Conservation (phyloP, 345 rosid genomes). For the Diplotaxis tenuifolia region DNA sequence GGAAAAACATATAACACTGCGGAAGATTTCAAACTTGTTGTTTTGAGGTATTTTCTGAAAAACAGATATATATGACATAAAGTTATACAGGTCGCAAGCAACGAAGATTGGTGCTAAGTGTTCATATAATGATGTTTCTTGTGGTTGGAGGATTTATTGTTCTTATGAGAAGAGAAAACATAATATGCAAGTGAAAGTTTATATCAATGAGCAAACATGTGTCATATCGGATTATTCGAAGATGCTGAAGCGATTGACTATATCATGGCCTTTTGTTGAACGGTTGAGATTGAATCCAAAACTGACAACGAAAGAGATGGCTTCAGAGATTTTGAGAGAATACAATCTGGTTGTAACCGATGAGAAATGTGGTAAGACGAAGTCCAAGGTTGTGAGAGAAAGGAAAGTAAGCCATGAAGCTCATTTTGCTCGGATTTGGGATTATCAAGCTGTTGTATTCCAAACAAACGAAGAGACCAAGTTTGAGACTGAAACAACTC, state of each 20-base stretch:
- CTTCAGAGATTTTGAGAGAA: not conserved
- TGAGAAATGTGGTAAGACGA: too few species aligned
- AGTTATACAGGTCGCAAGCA: too few species aligned
- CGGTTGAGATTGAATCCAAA: not conserved
- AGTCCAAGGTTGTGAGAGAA: not conserved
- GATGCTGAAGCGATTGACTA: not conserved
- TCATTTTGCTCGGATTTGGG: not conserved
- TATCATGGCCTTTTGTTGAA: not conserved
- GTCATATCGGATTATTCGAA: not conserved
- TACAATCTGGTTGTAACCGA: not conserved
- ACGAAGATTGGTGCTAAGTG: not conserved
- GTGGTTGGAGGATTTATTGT: not conserved
- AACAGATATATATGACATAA: too few species aligned
- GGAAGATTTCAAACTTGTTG: too few species aligned
- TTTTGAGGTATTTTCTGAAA: too few species aligned
- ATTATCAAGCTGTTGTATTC: not conserved
- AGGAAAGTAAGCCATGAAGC: not conserved
- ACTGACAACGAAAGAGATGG: not conserved
- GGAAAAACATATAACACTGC: not conserved
- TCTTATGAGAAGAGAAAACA: not conserved
- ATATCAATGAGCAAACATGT: not conserved
- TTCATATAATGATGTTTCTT: not conserved
- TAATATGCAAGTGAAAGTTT: not conserved
- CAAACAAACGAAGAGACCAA: not conserved
- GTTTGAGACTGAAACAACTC: not conserved